Evolutionary conservation across 2,329 filamentous ascomycete species (phyloP), one percentile per base, ranked within the genome.

Genomic region (Penicillium sp.): DNA sequence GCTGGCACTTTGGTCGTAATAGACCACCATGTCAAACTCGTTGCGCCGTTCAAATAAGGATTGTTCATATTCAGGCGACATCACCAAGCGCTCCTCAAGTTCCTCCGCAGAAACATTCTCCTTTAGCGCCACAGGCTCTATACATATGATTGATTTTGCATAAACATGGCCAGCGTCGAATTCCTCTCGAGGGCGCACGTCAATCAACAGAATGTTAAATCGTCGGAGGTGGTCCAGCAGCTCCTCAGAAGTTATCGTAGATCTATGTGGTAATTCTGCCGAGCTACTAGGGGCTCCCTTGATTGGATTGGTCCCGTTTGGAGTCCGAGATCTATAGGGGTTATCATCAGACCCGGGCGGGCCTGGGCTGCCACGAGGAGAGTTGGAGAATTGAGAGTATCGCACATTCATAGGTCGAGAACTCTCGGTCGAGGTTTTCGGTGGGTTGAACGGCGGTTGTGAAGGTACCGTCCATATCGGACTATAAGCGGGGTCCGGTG

Each of bases 101-200:
- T 89, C 82, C 64, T 89, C 86, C 1, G 86, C 87, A 17, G 87
- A 90, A 68, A 87, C 83, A 35, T 86, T 89, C 49, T 89, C 86
- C 58, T 91, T 86, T 52, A 92, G 76, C 9, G 90, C 85, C 49
- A 96, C 86, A 26, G 93, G 92, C 71, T 99, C 95, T 63, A 99
- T 86, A 75, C 95, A 99, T 49, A 99, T 92, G 45, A 93, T 91
- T 6, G 87, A 89, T 60, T 89, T 89, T 6, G 91, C 88, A 81
- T 91, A 90, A 66, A 99, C 93, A 73, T 99, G 95, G 0, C 95
- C 95, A 52, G 90, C 85, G 68, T 98, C 92, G 72, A 91, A 99
- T 8, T 91, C 86, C 57, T 91, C 87, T 29, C 95, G 88, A 60
- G 86, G 82, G 45, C 95, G 89, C 47, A 97, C 88, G 75, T 99